Evolutionary conservation across 305 asterid genomes (phyloP).

Genomic region (Fraxinus baroniana): DNA sequence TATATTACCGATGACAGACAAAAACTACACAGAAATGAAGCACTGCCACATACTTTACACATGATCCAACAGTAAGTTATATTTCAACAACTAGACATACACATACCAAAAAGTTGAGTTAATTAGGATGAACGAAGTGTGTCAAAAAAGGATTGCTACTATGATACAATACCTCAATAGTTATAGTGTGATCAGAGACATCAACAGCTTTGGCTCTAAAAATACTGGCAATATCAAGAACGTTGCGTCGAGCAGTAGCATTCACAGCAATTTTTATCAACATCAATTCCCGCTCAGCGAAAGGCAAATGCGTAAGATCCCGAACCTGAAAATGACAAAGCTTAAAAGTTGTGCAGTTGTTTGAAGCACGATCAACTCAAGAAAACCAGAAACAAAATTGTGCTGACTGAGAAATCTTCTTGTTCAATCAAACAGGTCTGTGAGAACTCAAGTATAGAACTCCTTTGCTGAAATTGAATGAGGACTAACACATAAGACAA

Average conservation of each 20-base stretch:
- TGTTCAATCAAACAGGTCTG: not conserved
- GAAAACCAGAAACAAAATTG: not conserved
- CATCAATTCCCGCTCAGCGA: slow-evolving; percentile 90
- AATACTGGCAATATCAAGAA: slow-evolving; percentile 94
- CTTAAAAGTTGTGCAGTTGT: not conserved
- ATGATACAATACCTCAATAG: slow-evolving; percentile 65
- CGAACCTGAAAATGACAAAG: slow-evolving; percentile 49
- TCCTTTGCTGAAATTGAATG: not conserved
- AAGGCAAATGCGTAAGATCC: slow-evolving; percentile 81
- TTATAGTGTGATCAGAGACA: slow-evolving; percentile 90
- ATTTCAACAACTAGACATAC: slow-evolving; percentile 5
- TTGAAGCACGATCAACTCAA: not conserved
- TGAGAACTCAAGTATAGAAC: not conserved
- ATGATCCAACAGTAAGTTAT: not conserved
- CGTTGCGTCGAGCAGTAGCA: slow-evolving; percentile 82
- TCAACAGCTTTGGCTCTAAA: slow-evolving; percentile 96
- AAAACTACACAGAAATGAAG: slow-evolving; percentile 2
- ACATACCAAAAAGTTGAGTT: not conserved
- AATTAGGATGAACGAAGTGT: not conserved
- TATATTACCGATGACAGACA: not conserved
- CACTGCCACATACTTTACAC: not conserved
- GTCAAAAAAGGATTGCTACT: slow-evolving; percentile 5
- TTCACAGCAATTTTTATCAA: slow-evolving; percentile 82
- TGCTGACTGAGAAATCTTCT: not conserved
- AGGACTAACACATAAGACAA: not conserved